Evolutionary conservation across 805 yeast genomes (phyloP), one percentile per base, ranked within the genome.

Genomic region (Priceomyces carsonii): DNA sequence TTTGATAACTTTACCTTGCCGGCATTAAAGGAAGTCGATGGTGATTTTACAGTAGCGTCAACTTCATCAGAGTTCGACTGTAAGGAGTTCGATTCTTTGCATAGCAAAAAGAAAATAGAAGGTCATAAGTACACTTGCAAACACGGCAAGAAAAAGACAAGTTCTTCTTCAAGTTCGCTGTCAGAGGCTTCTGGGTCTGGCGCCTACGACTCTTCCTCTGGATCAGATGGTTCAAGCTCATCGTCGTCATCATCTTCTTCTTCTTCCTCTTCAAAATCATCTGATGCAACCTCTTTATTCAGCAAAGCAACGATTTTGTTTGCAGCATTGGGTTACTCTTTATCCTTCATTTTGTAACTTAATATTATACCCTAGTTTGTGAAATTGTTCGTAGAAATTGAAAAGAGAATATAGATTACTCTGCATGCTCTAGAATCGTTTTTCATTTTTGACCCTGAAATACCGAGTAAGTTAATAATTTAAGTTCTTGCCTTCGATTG

Each of bases 91-190:
- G 51, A 66, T 45, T 47, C 52, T 42, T 62, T 61, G 50, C 56
- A 57, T 43, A 37, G 48, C 28, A 40, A 36, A 32, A 51, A 55
- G 34, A 59, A 56, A 45, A 66, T 67, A 43, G 58, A 64, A 51
- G 73, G 73, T 36, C 70, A 68, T 59, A 66, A 67, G 63, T 66
- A 51, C 55, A 58, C 55, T 48, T 68, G 73, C 54, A 45, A 66
- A 15, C 51, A 66, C 23, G 67, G 68, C 29, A 36, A 53, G 29
- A 52, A 54, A 31, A 26, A 45, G 14, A 32, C 48, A 20, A 38
- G 55, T 12, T 29, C 53, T 10, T 23, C 42, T 19, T 31, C 50
- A 10, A 30, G 53, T 18, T 27, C 44, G 6, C 35, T 38, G 13
- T 40, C 55, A 16, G 37, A 51, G 15, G 35, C 40, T 17, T 42